phyloP scores from a whole-genome alignment of 345 rosid species.

The Gossypium sturtianum region DNA sequence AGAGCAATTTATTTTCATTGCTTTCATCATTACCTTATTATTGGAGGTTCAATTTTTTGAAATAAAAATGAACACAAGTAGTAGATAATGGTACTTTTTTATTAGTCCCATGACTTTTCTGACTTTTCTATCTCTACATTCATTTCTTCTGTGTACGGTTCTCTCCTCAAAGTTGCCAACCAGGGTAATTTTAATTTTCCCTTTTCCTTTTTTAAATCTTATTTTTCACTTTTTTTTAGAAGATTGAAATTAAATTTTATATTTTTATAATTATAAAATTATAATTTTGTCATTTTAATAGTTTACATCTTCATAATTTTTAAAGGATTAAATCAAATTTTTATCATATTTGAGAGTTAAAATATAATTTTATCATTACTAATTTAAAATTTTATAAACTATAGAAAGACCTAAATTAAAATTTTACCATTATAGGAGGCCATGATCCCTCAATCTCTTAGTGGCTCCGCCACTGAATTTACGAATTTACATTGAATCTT shows the following conservation, averaged over 20 bases:
- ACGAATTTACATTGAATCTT: too few species aligned
- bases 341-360: rapidly evolving
- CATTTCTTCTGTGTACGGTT: neutral
- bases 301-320: rapidly evolving
- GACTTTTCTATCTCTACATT: neutral
- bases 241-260: too few species aligned
- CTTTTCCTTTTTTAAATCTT: neutral
- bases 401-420: too few species aligned
- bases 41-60: constrained; percentile 12
- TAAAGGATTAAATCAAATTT: too few species aligned
- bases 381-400: too few species aligned
- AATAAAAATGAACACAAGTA: neutral
- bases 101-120: neutral
- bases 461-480: too few species aligned
- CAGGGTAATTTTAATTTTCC: neutral
- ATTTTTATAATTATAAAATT: too few species aligned
- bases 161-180: constrained; percentile 9
- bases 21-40: constrained; percentile 28
- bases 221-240: neutral
- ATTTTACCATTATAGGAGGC: rapidly evolving
- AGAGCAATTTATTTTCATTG: neutral
- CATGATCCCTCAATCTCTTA: too few species aligned
- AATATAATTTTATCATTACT: too few species aligned
- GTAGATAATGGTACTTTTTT: neutral
- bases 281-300: too few species aligned